Base-by-base conservation (phyloP, 1,284 basidiomycete species). In the Papiliotrema flavescens region DNA sequence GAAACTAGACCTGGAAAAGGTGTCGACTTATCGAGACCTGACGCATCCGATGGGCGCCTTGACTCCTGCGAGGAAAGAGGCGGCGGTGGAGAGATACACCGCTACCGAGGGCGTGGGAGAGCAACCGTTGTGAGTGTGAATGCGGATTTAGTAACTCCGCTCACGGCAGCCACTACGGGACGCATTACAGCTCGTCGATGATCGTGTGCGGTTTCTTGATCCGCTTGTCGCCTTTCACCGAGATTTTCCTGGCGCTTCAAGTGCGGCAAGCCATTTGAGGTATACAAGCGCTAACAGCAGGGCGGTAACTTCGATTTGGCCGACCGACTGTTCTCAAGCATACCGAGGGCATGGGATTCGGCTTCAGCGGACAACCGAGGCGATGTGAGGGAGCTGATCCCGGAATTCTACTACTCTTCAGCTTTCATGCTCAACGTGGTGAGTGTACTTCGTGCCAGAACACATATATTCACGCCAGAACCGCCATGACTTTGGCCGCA, bases 291-390 rank as follows among this genome's bases (percentile, higher is more conserved):
- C 40, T 46, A 42, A 19, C 11, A 43, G 23, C 63, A 86, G 80
- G 90, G 90, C 22, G 91, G 93, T n/a, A 88, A 88, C 64, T 97
- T 93, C 84, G 94, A 97, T 78, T 77, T 96, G n/a, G 91, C 94
- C 0, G 93, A 97, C 77, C 82, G 94, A 23, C 77, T 96, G 14
- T 98, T 98, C 75, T 85, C 83, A 80, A 90, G 90, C 60, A 78
- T 94, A 15, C 79, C 83, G 35, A 80, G 88, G 57, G 84, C 93
- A 1, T 96, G 90, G 77, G 81, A 84, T 47, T 95, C 92, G 26
- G 92, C 93, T 34, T 88, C 90, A 0, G 79, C 83, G 46, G 90
- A 94, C 61, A 84, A 90, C 53, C 82, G 93, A 53, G 93, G 93
- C 14, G 94, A 98, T 73, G 94, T 98, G 11, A 82, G 94, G 56